A percentile compares a stretch with the other conserved stretches of the same genome.
These are phyloP conservation scores for Colletotrichum australisinense DNA, from an alignment of 2,329 filamentous ascomycete species.

Conservation along the genomic window DNA sequence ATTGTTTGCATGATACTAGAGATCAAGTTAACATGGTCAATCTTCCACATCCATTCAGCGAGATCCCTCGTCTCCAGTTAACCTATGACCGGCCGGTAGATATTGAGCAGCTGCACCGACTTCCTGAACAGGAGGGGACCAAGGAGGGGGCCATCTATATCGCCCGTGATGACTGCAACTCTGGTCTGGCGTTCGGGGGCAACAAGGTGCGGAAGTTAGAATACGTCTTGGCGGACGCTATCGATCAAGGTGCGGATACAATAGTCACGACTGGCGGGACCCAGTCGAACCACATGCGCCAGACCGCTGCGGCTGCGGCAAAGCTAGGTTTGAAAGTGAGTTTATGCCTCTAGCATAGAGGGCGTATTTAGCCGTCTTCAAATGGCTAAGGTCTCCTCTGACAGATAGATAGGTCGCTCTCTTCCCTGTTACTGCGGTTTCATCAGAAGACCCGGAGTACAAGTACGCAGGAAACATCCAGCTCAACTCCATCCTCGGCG, in stretches of 20 bases:
- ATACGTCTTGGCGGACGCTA: conserved; percentile 48
- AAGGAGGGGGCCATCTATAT: conserved; percentile 16
- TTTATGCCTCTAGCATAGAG: neutral
- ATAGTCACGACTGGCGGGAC: conserved; percentile 49
- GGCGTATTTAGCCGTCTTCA: neutral
- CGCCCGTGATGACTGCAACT: conserved; percentile 40
- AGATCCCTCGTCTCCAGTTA: conserved; percentile 32
- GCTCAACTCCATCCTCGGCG: conserved; percentile 37
- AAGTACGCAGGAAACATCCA: conserved; percentile 37
- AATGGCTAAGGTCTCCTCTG: neutral
- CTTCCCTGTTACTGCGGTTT: conserved; percentile 6
- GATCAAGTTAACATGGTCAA: conserved; percentile 19
- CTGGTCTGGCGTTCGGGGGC: conserved; percentile 48
- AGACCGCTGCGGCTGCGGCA: conserved; percentile 47
- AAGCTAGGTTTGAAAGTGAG: conserved; percentile 41
- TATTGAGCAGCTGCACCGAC: conserved; percentile 25
- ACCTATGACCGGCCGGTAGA: conserved; percentile 23
- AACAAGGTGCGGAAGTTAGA: conserved; percentile 52
- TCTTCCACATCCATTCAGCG: conserved; percentile 30
- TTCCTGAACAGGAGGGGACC: neutral
- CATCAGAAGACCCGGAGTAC: conserved; percentile 13
- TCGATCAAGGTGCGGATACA: conserved; percentile 41
- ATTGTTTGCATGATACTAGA: neutral
- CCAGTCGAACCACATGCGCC: conserved; percentile 50
- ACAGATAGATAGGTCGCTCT: conserved; percentile 17